Evolutionary conservation across 1,284 basidiomycete genomes (phyloP), one percentile per base, ranked within the genome.

Genomic region (Ustilago cynodontis): DNA sequence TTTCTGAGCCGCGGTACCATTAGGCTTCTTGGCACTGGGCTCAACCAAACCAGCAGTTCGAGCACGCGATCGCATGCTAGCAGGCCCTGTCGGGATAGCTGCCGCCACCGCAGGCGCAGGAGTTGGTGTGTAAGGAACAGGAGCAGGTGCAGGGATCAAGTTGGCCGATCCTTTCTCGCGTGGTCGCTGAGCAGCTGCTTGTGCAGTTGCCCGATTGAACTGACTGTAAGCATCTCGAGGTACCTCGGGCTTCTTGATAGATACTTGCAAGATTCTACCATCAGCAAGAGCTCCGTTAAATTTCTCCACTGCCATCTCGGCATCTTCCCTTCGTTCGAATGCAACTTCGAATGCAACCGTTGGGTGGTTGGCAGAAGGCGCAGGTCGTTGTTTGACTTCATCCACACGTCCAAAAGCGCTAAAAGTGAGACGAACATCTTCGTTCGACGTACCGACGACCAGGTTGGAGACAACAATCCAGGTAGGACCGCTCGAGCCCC

Each of bases 381-480:
- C 58, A 20, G 73, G 67, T 43, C 79, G 79, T 53, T 71, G 72
- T 45, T 71, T 77, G 53, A 84, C 77, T 24, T 82, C 77, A 14
- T 71, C 73, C 24, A 85, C 66, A 9, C 64, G 61, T 9, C 83
- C 83, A 45, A 84, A 78, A 47, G 78, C 63, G 52, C 77, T 70
- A 45, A 85, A 85, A 4, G 83, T 85, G 50, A 81, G 68, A 56
- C 73, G 65, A 8, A 85, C 79, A 57, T 85, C 84, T 45, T 83
- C 82, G 26, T 41, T 75, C 45, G 79, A 78, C 14, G 84, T 85
- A 18, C 84, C 84, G 5, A 58, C 59, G 11, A 79, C 73, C 11
- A 85, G 69, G 55, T 85, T 85, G 9, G 78, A 74, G 7, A 84
- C 79, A n/a, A 83, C 58, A n/a, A 85, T 71, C 77, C 77, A 78